Percentiles rank a stretch among this genome's conserved stretches.
These are phyloP conservation scores for Xylaria sp. DNA, from an alignment of 2,329 filamentous ascomycete species.

Conservation along the genomic window DNA sequence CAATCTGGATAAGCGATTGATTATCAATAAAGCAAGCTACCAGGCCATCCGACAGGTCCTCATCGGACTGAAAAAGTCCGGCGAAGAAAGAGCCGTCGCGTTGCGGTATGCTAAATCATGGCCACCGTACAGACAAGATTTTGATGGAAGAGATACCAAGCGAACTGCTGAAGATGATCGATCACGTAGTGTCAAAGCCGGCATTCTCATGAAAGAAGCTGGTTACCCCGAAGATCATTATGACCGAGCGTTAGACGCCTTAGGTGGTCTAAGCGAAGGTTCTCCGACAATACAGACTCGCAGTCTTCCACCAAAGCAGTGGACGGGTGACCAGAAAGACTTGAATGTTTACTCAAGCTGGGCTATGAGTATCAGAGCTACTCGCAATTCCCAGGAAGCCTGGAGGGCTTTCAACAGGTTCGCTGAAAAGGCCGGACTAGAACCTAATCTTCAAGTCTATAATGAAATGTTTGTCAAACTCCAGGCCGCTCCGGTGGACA, in stretches of 20 bases:
- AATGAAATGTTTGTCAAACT: slow-evolving; percentile 71
- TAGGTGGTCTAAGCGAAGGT: slow-evolving; percentile 64
- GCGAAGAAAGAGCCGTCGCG: slow-evolving; percentile 61
- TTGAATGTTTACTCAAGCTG: slow-evolving; percentile 57
- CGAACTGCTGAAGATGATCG: slow-evolving; percentile 62
- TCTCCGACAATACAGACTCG: slow-evolving; percentile 69
- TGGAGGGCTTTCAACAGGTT: slow-evolving; percentile 56
- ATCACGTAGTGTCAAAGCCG: slow-evolving; percentile 64
- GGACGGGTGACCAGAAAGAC: slow-evolving; percentile 44
- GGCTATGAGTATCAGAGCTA: slow-evolving; percentile 68
- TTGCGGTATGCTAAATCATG: slow-evolving; percentile 63
- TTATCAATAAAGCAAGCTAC: slow-evolving; percentile 64
- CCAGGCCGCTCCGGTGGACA: slow-evolving; percentile 49
- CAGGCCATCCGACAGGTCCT: slow-evolving; percentile 65
- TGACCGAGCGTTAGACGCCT: slow-evolving; percentile 62
- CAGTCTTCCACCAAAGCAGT: slow-evolving; percentile 51
- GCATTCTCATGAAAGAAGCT: slow-evolving; percentile 65
- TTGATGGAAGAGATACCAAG: slow-evolving; percentile 69
- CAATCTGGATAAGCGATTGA: slow-evolving; percentile 58
- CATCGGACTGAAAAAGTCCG: slow-evolving; percentile 63
- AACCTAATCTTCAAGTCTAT: slow-evolving; percentile 63
- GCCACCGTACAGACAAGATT: slow-evolving; percentile 69
- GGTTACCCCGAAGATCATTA: slow-evolving; percentile 61
- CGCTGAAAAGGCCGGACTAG: slow-evolving; percentile 31
- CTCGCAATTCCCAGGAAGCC: slow-evolving; percentile 70